These are phyloP conservation scores for Panus rudis DNA, from an alignment of 768 basidiomycete species.

Conservation along the genomic window DNA sequence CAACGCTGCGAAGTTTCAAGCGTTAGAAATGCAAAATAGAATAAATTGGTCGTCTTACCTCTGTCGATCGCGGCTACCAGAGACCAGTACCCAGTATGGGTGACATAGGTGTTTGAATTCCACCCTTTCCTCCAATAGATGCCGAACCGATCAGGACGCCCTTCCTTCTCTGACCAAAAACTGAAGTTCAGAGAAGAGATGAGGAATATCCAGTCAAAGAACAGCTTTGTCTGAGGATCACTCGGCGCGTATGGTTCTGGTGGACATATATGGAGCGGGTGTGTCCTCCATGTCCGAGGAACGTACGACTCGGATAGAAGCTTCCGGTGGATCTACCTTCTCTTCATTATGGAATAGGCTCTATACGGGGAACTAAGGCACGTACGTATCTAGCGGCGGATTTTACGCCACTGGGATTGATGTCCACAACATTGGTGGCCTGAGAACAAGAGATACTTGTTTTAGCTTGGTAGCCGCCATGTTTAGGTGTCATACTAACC, in stretches of 20 bases:
- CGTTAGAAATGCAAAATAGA: not conserved
- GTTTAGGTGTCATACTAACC: conserved; percentile 29
- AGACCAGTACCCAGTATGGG: conserved; percentile 85
- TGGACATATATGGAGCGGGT: conserved; percentile 69
- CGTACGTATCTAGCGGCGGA: conserved; percentile 60
- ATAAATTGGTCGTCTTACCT: conserved; percentile 37
- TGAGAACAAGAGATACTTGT: conserved; percentile 19
- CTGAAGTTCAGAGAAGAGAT: conserved; percentile 83
- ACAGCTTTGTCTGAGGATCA: conserved; percentile 47
- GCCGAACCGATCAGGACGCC: conserved; percentile 55
- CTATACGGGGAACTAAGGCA: conserved; percentile 19
- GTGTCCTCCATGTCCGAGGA: conserved; percentile 76
- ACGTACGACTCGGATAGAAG: conserved; percentile 61
- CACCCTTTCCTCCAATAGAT: conserved; percentile 74
- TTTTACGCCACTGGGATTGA: conserved; percentile 54
- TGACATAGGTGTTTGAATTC: conserved; percentile 38
- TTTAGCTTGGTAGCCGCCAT: not conserved
- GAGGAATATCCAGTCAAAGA: conserved; percentile 83
- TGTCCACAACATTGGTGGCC: conserved; percentile 53
- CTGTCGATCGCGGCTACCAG: conserved; percentile 77
- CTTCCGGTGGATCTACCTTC: conserved; percentile 51
- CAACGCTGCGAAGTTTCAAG: conserved; percentile 43
- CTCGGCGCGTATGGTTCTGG: conserved; percentile 47
- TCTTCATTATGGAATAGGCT: not conserved
- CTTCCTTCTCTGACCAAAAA: conserved; percentile 78